Percentiles rank a stretch among this genome's conserved stretches.
Conservation (phyloP, 345 rosid species). For the Turnera subulata region DNA sequence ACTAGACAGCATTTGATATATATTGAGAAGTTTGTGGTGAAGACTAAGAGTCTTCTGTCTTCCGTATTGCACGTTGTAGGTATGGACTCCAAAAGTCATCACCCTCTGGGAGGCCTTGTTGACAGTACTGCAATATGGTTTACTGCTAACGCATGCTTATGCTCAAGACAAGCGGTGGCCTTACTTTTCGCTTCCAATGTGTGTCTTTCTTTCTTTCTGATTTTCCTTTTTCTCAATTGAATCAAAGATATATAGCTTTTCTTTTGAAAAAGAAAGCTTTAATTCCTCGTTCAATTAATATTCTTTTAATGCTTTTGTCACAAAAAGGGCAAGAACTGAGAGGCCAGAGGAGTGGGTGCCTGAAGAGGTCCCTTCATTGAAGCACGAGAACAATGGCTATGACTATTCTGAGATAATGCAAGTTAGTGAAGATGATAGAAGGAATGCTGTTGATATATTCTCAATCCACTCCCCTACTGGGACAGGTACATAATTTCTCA, state of each 20-base stretch:
- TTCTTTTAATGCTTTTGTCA: constrained; percentile 7
- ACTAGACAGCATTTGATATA: neutral
- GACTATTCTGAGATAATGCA: constrained; percentile 38
- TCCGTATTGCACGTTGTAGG: constrained; percentile 38
- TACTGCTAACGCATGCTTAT: constrained; percentile 71
- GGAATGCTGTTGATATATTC: constrained; percentile 73
- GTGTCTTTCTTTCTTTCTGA: constrained; percentile 20
- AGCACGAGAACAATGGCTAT: constrained; percentile 27
- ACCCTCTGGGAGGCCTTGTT: constrained; percentile 82
- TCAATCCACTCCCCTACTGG: constrained; percentile 56
- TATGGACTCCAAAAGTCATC: constrained; percentile 85
- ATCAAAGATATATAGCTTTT: neutral
- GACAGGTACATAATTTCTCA: constrained; percentile 39
- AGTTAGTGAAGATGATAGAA: constrained; percentile 37
- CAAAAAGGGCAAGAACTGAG: constrained; percentile 53
- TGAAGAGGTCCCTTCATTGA: constrained; percentile 43
- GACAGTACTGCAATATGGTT: constrained; percentile 78
- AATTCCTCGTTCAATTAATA: constrained; percentile 14
- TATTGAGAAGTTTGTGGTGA: neutral
- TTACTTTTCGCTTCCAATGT: constrained; percentile 82
- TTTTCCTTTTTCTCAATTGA: constrained; percentile 1
- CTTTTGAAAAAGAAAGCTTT: constrained; percentile 3
- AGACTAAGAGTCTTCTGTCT: constrained; percentile 1
- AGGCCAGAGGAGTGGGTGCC: constrained; percentile 99
- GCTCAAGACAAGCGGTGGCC: constrained; percentile 98